These are phyloP conservation scores for Pleurotus platypus DNA, from an alignment of 768 basidiomycete species.

Conservation along the genomic window DNA sequence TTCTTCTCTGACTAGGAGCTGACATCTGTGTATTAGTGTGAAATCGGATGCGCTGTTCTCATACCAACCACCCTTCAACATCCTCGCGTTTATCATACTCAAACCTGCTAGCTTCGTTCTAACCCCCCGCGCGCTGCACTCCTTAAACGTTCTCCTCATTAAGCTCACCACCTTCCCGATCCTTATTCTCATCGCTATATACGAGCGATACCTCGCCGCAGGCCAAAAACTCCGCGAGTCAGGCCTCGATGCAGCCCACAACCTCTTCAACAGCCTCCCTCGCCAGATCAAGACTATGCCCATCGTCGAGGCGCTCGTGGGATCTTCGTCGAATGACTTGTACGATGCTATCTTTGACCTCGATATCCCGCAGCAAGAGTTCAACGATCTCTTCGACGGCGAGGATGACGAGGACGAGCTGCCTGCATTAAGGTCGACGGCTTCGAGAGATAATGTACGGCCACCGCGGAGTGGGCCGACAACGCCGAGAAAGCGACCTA, in stretches of 20 bases:
- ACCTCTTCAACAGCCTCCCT: conserved; percentile 62
- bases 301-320: conserved; percentile 72
- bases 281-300: conserved; percentile 72
- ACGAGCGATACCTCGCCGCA: conserved; percentile 68
- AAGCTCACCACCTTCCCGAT: conserved; percentile 80
- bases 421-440: conserved; percentile 32
- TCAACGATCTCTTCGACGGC: conserved; percentile 39
- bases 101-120: conserved; percentile 77
- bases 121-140: conserved; percentile 76
- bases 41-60: conserved; percentile 89
- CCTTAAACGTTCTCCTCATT: conserved; percentile 83
- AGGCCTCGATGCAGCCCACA: conserved; percentile 48
- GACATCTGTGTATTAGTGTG: conserved; percentile 44
- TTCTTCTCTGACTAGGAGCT: neutral
- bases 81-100: conserved; percentile 75
- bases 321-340: conserved; percentile 60
- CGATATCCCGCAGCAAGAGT: conserved; percentile 40
- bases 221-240: conserved; percentile 49
- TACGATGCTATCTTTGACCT: conserved; percentile 81
- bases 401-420: conserved; percentile 42
- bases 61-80: conserved; percentile 89
- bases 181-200: conserved; percentile 69
- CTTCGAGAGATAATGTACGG: conserved; percentile 33
- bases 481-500: conserved; percentile 20
- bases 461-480: conserved; percentile 17